Evolutionary conservation across 257 asterid species (phyloP).

Genomic region (Capsicum chinense): DNA sequence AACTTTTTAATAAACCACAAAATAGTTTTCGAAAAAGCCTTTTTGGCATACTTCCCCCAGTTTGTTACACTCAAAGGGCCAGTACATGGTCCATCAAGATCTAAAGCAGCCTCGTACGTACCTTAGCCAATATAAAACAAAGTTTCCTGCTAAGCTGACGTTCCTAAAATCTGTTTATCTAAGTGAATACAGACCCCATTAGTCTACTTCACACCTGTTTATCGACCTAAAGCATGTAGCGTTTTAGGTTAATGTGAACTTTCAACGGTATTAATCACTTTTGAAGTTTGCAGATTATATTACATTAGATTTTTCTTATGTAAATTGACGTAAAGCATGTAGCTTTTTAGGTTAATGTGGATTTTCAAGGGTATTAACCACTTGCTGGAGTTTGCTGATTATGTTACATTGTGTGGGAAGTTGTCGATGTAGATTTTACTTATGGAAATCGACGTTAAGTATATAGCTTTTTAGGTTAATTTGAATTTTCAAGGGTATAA

Average conservation of each 20-base stretch:
- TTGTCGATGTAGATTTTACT: background rate
- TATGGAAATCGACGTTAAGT: background rate
- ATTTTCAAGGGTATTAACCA: background rate
- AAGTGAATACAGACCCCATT: too few relatives aligned
- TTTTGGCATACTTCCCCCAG: too few relatives aligned
- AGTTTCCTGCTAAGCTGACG: too few relatives aligned
- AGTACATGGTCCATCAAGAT: too few relatives aligned
- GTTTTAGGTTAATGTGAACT: background rate
- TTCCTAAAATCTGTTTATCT: too few relatives aligned
- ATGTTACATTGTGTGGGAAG: background rate
- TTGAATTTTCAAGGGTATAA: background rate
- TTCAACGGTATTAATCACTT: background rate
- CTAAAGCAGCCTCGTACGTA: too few relatives aligned
- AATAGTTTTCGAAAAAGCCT: too few relatives aligned
- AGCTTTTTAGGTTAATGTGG: background rate
- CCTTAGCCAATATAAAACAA: too few relatives aligned
- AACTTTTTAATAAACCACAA: too few relatives aligned
- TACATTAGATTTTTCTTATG: background rate
- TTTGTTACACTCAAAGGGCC: too few relatives aligned
- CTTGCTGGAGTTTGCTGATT: background rate
- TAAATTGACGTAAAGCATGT: background rate
- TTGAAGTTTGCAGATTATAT: background rate
- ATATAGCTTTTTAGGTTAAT: background rate
- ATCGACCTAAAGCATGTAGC: background rate
- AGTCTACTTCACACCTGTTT: too few relatives aligned